phyloP scores from a whole-genome alignment of 192 early-diverging fungal genomes.

The Backusella mclennaniae region DNA sequence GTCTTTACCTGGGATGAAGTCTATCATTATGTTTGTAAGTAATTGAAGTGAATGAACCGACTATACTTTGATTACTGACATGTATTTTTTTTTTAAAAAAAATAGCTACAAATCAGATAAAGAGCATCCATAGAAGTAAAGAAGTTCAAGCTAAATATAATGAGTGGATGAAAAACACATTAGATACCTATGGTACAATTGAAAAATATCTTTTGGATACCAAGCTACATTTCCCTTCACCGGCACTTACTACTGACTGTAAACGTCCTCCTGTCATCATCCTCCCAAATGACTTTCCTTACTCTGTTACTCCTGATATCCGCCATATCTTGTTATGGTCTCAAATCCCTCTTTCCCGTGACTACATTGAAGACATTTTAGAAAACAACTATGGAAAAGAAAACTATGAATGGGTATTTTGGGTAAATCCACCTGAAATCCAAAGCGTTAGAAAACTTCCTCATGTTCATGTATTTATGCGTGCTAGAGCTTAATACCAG shows the following conservation, averaged over 20 bases:
- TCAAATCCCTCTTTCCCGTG: neutral
- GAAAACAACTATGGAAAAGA: constrained; percentile 15
- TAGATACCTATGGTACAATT: constrained; percentile 25
- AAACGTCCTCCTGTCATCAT: constrained; percentile 20
- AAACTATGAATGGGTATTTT: constrained; percentile 26
- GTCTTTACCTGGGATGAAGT: constrained; percentile 25
- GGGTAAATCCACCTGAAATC: constrained; percentile 34
- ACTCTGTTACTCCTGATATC: constrained; percentile 19
- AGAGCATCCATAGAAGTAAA: constrained; percentile 18
- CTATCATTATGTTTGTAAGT: constrained; percentile 30
- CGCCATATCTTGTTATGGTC: constrained; percentile 30
- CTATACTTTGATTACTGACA: neutral
- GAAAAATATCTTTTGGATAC: constrained; percentile 25
- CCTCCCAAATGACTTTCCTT: constrained; percentile 33
- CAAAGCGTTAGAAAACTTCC: constrained; percentile 30
- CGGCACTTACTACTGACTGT: neutral
- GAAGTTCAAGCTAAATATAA: constrained; percentile 17
- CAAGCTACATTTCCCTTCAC: constrained; percentile 14
- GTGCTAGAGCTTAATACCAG: neutral
- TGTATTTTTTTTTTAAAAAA: neutral
- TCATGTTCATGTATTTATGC: constrained; percentile 33
- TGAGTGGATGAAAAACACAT: constrained; percentile 24
- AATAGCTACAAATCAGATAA: constrained; percentile 29
- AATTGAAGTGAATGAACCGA: neutral
- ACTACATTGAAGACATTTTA: constrained; percentile 15